phyloP scores from a whole-genome alignment of 805 yeast species.

The Ogataea ramenticola region DNA sequence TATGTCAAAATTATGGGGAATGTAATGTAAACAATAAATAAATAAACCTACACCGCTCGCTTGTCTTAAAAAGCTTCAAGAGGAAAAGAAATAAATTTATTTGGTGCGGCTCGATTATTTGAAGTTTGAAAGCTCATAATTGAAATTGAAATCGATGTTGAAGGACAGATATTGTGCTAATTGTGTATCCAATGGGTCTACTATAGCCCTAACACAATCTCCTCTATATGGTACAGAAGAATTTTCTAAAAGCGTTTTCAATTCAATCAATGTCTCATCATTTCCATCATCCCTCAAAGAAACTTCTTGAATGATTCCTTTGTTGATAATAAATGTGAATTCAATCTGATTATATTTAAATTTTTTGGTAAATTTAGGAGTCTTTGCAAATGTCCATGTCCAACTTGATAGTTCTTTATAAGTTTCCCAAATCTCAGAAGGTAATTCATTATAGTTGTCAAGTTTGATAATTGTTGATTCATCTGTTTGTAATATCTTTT shows the following conservation, averaged over 20 bases:
- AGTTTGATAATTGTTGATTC: constrained; percentile 12
- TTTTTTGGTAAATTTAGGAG: constrained; percentile 59
- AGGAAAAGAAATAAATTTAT: too few species aligned
- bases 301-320: constrained; percentile 29
- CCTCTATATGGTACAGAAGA: constrained; percentile 2
- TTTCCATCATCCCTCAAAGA: constrained; percentile 3
- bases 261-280: constrained; percentile 9
- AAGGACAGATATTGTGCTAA: constrained; percentile 15
- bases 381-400: constrained; percentile 70
- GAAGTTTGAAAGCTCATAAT: constrained; percentile 3
- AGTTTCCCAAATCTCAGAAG: constrained; percentile 32
- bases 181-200: constrained; percentile 5
- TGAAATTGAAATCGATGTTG: constrained; percentile 20
- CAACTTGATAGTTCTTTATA: constrained; percentile 41
- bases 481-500: too few species aligned
- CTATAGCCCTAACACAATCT: constrained; percentile 7
- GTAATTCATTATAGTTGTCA: constrained; percentile 18
- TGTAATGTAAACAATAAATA: too few species aligned
- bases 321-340: constrained; percentile 40
- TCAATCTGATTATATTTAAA: constrained; percentile 17
- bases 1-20: too few species aligned
- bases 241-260: constrained; percentile 6
- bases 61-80: too few species aligned
- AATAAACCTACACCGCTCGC: too few species aligned
- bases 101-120: too few species aligned